Evolutionary conservation across 768 basidiomycete genomes (phyloP).

Genomic region (Lactifluus subvellereus): DNA sequence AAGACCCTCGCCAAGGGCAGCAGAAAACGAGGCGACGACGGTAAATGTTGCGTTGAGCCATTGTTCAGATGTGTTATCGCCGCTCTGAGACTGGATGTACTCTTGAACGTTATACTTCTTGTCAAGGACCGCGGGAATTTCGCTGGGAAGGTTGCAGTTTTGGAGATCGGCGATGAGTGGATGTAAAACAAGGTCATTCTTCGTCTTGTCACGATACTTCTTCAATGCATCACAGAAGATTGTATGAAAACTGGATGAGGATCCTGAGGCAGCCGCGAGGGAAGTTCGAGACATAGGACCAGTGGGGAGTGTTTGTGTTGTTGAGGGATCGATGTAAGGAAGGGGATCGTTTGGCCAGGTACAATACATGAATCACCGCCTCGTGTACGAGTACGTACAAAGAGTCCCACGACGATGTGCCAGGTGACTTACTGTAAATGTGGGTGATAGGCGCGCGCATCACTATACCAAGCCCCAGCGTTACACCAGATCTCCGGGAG

Average conservation of each 20-base stretch:
- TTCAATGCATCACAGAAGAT: background rate
- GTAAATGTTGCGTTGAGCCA: conserved; percentile 1
- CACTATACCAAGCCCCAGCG: too few relatives aligned
- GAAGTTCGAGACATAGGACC: background rate
- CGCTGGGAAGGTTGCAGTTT: background rate
- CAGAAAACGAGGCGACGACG: background rate
- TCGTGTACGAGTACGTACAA: background rate
- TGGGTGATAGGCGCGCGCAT: too few relatives aligned
- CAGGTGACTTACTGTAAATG: too few relatives aligned
- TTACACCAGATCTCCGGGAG: too few relatives aligned
- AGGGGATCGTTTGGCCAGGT: background rate
- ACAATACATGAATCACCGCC: too few relatives aligned
- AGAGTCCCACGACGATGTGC: too few relatives aligned
- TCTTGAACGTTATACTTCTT: background rate
- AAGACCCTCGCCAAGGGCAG: background rate
- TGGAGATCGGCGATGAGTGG: background rate
- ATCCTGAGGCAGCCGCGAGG: background rate
- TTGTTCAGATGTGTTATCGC: background rate
- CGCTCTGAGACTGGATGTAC: background rate
- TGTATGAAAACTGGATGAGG: background rate
- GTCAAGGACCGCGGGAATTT: background rate
- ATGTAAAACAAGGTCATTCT: conserved; percentile 1
- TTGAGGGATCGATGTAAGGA: background rate
- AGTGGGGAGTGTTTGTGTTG: conserved; percentile 25
- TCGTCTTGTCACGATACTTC: background rate